Conservation (phyloP, 768 basidiomycete species). For the Calocera cornea region DNA sequence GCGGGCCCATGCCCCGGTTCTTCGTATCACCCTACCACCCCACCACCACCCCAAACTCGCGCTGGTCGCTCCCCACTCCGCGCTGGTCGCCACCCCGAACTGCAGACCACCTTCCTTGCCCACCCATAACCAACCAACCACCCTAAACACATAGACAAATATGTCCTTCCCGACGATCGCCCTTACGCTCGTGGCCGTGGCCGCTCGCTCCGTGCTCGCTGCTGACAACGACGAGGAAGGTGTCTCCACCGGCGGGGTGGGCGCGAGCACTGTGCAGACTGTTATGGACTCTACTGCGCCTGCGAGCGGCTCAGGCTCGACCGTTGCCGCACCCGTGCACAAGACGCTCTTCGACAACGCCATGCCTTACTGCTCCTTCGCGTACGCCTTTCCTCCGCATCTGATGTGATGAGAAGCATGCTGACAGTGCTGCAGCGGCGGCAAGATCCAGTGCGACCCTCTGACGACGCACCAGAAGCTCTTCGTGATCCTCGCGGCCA, state of each 20-base stretch:
- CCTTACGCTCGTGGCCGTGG: background rate
- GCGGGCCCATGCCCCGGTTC: background rate
- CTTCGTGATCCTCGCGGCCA: background rate
- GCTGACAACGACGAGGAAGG: background rate
- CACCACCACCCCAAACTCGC: background rate
- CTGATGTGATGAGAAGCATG: background rate
- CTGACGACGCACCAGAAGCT: slow-evolving; percentile 1
- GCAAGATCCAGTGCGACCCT: background rate
- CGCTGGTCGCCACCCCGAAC: background rate
- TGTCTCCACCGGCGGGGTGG: background rate
- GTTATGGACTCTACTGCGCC: background rate
- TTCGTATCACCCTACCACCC: background rate
- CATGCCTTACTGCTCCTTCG: background rate
- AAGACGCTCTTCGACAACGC: background rate
- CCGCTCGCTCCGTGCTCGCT: background rate
- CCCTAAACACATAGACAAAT: background rate
- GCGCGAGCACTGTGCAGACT: background rate
- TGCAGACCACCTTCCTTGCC: background rate
- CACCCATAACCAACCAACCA: background rate
- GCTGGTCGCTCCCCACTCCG: slow-evolving; percentile 4
- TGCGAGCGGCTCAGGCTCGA: background rate
- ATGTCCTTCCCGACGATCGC: background rate
- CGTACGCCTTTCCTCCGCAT: background rate
- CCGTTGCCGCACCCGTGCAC: background rate
- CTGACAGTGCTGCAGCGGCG: background rate